phyloP scores from a whole-genome alignment of 2,329 filamentous ascomycete species.

The Penicillium brasilianum region DNA sequence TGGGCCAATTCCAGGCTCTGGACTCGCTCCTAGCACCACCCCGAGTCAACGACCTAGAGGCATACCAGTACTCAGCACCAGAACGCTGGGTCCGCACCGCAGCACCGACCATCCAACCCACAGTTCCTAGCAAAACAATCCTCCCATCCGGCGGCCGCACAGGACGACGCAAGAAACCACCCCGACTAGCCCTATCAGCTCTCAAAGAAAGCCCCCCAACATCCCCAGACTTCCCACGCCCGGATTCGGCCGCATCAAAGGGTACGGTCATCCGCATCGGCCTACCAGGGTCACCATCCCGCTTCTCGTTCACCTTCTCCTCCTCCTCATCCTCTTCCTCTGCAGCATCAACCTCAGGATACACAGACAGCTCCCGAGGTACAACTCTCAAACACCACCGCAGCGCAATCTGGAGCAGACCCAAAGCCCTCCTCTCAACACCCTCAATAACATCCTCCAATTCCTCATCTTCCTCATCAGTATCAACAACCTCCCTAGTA shows the following conservation, averaged over 20 bases:
- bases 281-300: conserved; percentile 35
- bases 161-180: conserved; percentile 35
- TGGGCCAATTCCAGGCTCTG: conserved; percentile 63
- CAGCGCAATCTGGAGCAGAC: conserved; percentile 31
- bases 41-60: conserved; percentile 59
- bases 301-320: conserved; percentile 40
- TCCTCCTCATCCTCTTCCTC: conserved; percentile 41
- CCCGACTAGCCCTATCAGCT: conserved; percentile 27
- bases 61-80: conserved; percentile 64
- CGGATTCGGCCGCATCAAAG: conserved; percentile 41
- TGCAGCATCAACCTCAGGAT: conserved; percentile 6
- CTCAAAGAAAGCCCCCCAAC: conserved; percentile 32
- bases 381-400: conserved; percentile 14
- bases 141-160: conserved; percentile 52
- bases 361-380: conserved; percentile 7
- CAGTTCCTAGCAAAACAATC: conserved; percentile 31
- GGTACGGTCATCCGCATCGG: conserved; percentile 44
- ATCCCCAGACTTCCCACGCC: conserved; percentile 30
- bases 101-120: conserved; percentile 40
- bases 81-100: conserved; percentile 55
- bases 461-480: conserved; percentile 25
- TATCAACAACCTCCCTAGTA: conserved; percentile 9
- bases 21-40: conserved; percentile 60
- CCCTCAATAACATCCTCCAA: conserved; percentile 41
- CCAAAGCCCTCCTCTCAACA: conserved; percentile 35